Evolutionary conservation across 768 basidiomycete species (phyloP).

Genomic region (Collybia sp.): DNA sequence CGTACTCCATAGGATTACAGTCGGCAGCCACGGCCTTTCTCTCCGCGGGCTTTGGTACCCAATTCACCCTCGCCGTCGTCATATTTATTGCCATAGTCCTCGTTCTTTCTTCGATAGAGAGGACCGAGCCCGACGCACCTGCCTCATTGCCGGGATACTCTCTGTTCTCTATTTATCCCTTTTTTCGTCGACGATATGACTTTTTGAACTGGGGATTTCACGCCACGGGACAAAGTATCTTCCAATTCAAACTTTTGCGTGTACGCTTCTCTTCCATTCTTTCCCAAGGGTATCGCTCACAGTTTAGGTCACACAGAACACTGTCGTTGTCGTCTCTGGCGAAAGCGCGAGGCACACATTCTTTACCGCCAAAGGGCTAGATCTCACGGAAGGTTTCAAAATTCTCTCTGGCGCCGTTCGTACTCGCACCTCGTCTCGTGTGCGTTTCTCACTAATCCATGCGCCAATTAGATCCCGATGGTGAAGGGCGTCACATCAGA

Average conservation of each 20-base stretch:
- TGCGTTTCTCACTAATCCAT: too few relatives aligned
- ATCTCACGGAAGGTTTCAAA: constrained; percentile 77
- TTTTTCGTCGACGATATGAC: constrained; percentile 67
- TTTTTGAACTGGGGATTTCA: constrained; percentile 72
- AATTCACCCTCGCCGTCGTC: constrained; percentile 43
- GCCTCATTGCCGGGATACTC: constrained; percentile 53
- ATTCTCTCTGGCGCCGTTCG: constrained; percentile 74
- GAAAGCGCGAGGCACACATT: constrained; percentile 65
- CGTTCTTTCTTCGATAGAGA: constrained; percentile 40
- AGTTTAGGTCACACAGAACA: constrained; percentile 42
- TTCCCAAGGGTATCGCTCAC: constrained; percentile 7
- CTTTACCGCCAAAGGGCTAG: constrained; percentile 65
- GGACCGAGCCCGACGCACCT: constrained; percentile 48
- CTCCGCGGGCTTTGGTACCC: constrained; percentile 44
- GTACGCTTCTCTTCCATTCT: constrained; percentile 34
- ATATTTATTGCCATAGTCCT: constrained; percentile 41
- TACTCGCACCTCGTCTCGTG: constrained; percentile 13
- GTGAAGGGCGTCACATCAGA: constrained; percentile 72
- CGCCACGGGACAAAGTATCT: constrained; percentile 58
- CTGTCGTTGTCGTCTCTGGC: constrained; percentile 73
- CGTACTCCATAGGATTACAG: constrained; percentile 46
- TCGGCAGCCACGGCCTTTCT: constrained; percentile 44
- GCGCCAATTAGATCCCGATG: constrained; percentile 57
- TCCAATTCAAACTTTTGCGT: constrained; percentile 64
- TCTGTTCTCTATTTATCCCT: constrained; percentile 56